Percentiles rank a stretch among this genome's conserved stretches.
These are phyloP conservation scores for Aspergillus sp. DNA, from an alignment of 2,329 filamentous ascomycete genomes.

Conservation along the genomic window DNA sequence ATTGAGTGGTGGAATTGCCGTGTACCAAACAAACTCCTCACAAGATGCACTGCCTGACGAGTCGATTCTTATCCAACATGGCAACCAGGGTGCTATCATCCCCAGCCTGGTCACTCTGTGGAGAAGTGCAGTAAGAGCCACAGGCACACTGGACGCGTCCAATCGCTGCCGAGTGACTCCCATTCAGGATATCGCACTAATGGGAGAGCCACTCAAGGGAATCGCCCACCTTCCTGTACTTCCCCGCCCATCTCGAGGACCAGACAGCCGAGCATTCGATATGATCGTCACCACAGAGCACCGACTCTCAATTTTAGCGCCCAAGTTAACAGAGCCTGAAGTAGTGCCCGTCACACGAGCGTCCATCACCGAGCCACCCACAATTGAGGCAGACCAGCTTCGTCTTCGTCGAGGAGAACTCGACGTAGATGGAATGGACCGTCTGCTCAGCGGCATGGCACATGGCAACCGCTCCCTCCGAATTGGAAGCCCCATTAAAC, in stretches of 20 bases:
- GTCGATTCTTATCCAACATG: constrained; percentile 50
- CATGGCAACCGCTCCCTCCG: constrained; percentile 34
- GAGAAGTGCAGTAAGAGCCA: constrained; percentile 45
- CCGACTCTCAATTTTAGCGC: constrained; percentile 44
- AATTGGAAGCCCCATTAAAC: constrained; percentile 43
- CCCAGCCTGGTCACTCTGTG: constrained; percentile 50
- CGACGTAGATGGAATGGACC: constrained; percentile 54
- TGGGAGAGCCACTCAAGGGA: constrained; percentile 47
- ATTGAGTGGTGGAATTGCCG: constrained; percentile 46
- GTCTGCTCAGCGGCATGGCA: constrained; percentile 50
- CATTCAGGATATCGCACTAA: constrained; percentile 44
- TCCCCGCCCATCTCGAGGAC: constrained; percentile 28
- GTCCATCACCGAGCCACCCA: constrained; percentile 24
- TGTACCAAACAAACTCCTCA: constrained; percentile 43
- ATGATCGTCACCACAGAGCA: constrained; percentile 48
- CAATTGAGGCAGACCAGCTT: constrained; percentile 43
- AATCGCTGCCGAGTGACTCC: constrained; percentile 43
- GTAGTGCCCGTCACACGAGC: constrained; percentile 18
- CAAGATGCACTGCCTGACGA: constrained; percentile 47
- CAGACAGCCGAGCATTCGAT: constrained; percentile 37
- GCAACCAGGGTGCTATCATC: constrained; percentile 46
- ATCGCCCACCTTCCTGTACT: constrained; percentile 42
- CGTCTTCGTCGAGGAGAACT: constrained; percentile 49
- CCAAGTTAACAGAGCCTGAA: constrained; percentile 33
- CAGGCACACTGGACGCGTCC: constrained; percentile 45